A percentile compares a stretch with the other conserved stretches of the same genome.
Evolutionary conservation across 495 filamentous ascomycete genomes (phyloP).

Genomic region (Hypoxylon trugodes): DNA sequence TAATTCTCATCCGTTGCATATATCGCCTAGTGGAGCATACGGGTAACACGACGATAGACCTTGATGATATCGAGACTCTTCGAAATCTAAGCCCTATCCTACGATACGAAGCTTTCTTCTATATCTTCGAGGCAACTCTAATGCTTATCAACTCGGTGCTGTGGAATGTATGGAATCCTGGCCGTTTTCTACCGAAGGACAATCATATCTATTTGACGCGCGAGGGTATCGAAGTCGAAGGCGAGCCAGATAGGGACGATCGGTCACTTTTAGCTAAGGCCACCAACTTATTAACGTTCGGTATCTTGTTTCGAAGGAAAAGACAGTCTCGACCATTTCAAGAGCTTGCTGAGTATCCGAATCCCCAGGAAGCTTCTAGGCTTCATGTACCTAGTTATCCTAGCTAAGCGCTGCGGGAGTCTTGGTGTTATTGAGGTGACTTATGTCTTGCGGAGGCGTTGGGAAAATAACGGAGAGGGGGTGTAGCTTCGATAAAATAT

Average conservation of each 20-base stretch:
- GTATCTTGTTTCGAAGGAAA: slow-evolving; percentile 36
- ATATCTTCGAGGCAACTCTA: slow-evolving; percentile 46
- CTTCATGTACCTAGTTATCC: too few species aligned
- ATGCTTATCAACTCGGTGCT: slow-evolving; percentile 47
- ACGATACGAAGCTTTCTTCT: slow-evolving; percentile 46
- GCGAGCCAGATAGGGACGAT: slow-evolving; percentile 22
- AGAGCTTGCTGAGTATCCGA: slow-evolving; percentile 18
- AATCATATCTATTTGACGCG: slow-evolving; percentile 36
- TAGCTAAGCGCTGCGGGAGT: too few species aligned
- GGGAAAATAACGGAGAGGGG: too few species aligned
- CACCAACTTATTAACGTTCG: slow-evolving; percentile 40
- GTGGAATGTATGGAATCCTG: slow-evolving; percentile 48
- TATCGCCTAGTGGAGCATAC: slow-evolving; percentile 48
- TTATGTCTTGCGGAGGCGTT: too few species aligned
- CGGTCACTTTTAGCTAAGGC: slow-evolving; percentile 37
- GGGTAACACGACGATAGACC: slow-evolving; percentile 34
- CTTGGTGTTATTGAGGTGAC: too few species aligned
- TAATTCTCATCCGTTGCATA: slow-evolving; percentile 45
- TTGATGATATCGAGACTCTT: slow-evolving; percentile 27
- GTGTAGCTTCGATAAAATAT: too few species aligned
- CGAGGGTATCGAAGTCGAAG: slow-evolving; percentile 42
- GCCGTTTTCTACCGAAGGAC: slow-evolving; percentile 41
- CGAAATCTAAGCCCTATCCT: slow-evolving; percentile 42
- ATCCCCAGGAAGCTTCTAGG: too few species aligned
- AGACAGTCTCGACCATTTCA: slow-evolving; percentile 5